A percentile compares a stretch with the other conserved stretches of the same genome.
Evolutionary conservation across 257 asterid genomes (phyloP).

Genomic region (Scutellaria baicalensis): DNA sequence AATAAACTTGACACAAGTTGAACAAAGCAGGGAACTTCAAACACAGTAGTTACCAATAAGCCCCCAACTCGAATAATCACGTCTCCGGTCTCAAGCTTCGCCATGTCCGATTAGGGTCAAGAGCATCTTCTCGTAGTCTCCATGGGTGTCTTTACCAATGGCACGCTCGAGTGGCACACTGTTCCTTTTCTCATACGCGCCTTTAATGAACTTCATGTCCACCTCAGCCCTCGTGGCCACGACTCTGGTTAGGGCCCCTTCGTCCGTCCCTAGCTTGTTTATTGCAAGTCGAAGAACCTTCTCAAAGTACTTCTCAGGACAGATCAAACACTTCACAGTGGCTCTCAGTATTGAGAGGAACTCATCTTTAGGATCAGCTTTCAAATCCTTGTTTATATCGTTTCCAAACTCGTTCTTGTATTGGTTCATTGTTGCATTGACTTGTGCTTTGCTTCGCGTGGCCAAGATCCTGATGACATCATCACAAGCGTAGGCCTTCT

Average conservation of each 20-base stretch:
- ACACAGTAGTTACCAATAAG: too few relatives aligned
- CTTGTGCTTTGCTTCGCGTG: slow-evolving; percentile 89
- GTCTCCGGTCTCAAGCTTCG: slow-evolving; percentile 32
- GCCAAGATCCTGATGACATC: slow-evolving; percentile 74
- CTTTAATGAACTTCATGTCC: slow-evolving; percentile 61
- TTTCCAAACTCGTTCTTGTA: slow-evolving; percentile 68
- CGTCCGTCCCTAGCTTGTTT: slow-evolving; percentile 74
- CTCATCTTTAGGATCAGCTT: slow-evolving; percentile 67
- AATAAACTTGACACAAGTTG: background rate
- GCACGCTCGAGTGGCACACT: slow-evolving; percentile 68
- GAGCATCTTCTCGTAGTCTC: slow-evolving; percentile 83
- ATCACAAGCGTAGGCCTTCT: slow-evolving; percentile 62
- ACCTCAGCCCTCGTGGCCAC: slow-evolving; percentile 86
- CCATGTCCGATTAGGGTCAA: slow-evolving; percentile 72
- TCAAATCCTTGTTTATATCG: slow-evolving; percentile 73
- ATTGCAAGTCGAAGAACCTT: slow-evolving; percentile 59
- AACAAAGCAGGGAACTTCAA: background rate
- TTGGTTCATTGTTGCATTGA: slow-evolving; percentile 78
- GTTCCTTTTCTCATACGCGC: slow-evolving; percentile 59
- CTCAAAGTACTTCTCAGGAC: slow-evolving; percentile 80
- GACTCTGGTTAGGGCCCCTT: slow-evolving; percentile 68
- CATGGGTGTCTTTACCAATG: slow-evolving; percentile 77
- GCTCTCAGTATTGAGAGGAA: slow-evolving; percentile 51
- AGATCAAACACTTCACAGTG: slow-evolving; percentile 57
- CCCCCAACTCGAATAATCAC: background rate